phyloP scores from a whole-genome alignment of 2,329 filamentous ascomycete species.

The Fusarium falciforme region DNA sequence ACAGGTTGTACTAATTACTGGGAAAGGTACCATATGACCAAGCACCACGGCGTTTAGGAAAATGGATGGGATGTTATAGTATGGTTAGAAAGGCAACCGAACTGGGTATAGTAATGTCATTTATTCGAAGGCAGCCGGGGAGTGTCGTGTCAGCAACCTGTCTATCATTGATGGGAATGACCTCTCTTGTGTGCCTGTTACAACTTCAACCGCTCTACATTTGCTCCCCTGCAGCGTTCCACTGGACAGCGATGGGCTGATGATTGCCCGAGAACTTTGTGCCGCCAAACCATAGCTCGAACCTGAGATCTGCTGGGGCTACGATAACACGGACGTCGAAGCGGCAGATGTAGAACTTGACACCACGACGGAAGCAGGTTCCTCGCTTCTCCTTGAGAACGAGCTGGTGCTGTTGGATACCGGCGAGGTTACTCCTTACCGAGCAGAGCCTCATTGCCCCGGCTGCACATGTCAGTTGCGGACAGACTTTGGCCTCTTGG shows the following conservation, averaged over 20 bases:
- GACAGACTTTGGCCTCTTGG: neutral
- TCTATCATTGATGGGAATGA: neutral
- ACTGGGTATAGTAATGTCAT: constrained; percentile 25
- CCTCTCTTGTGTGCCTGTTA: neutral
- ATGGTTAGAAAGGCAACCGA: constrained; percentile 15
- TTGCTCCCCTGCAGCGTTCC: constrained; percentile 15
- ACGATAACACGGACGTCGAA: constrained; percentile 66
- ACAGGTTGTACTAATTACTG: constrained; percentile 7
- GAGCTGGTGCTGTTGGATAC: constrained; percentile 52
- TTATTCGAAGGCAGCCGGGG: constrained; percentile 9
- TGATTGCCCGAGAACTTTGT: constrained; percentile 35
- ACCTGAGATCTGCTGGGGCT: constrained; percentile 63
- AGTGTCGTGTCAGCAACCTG: neutral
- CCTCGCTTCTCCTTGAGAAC: constrained; percentile 51
- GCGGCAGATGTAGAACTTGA: constrained; percentile 54
- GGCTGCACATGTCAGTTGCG: constrained; percentile 35
- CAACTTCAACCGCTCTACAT: neutral
- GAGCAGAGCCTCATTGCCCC: constrained; percentile 53
- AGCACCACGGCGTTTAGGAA: constrained; percentile 28
- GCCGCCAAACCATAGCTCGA: constrained; percentile 54
- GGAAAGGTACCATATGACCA: constrained; percentile 13
- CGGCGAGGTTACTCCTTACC: constrained; percentile 54
- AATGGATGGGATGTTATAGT: constrained; percentile 18
- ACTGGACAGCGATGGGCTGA: constrained; percentile 33
- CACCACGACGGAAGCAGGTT: constrained; percentile 48